Percentiles rank a stretch among this genome's conserved stretches.
These are phyloP conservation scores for Penicillium lagena DNA, from an alignment of 495 filamentous ascomycete genomes.

Conservation along the genomic window DNA sequence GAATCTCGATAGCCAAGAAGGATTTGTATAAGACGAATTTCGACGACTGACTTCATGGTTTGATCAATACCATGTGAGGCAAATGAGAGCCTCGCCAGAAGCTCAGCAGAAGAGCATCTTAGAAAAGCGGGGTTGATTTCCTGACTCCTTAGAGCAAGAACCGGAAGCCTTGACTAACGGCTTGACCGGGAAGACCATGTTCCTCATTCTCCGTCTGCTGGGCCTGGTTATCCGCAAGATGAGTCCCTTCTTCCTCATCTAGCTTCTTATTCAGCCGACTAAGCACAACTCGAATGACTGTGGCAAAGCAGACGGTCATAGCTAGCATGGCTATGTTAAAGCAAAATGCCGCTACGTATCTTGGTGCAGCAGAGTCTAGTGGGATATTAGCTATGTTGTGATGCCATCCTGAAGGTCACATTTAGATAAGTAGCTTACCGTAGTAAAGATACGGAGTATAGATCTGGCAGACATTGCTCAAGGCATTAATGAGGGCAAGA, in stretches of 20 bases:
- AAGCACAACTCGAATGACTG: constrained; percentile 15
- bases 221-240: neutral
- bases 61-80: too few relatives aligned
- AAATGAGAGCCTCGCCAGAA: too few relatives aligned
- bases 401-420: neutral
- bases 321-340: constrained; percentile 14
- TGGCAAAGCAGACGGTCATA: constrained; percentile 14
- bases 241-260: constrained; percentile 18
- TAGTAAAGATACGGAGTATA: constrained; percentile 12
- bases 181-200: constrained; percentile 6
- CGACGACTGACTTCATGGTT: too few relatives aligned
- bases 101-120: too few relatives aligned
- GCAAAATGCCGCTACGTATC: constrained; percentile 15
- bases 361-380: constrained; percentile 11
- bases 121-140: too few relatives aligned
- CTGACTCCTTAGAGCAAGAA: constrained; percentile 5
- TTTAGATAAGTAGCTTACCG: constrained; percentile 1
- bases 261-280: constrained; percentile 23
- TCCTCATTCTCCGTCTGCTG: constrained; percentile 5
- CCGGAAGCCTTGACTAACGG: constrained; percentile 7
- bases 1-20: too few relatives aligned
- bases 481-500: constrained; percentile 14
- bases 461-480: constrained; percentile 17
- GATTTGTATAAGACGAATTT: too few relatives aligned
- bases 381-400: neutral